Base-by-base conservation (phyloP, 768 basidiomycete genomes). In the Termitomyces sp. region DNA sequence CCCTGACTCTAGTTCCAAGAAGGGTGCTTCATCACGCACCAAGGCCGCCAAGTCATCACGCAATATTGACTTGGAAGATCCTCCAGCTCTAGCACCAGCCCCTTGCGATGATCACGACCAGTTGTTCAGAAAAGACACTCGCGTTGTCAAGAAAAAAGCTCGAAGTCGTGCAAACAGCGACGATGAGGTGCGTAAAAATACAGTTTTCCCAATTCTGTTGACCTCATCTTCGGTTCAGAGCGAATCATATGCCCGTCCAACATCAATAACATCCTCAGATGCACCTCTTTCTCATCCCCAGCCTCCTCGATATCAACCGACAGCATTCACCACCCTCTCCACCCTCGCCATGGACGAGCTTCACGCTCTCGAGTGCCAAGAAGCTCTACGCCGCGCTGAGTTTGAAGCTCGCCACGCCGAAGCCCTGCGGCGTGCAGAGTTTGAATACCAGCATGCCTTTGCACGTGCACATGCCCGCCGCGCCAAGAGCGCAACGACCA, bases 271-370 rank as follows among this genome's bases (percentile, higher is more conserved):
- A n/a, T 70, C 78, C 43, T 76, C 77, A 60, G 80, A 81, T 52
- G 32, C 65, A 17, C 70, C 74, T 28, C 70, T 74, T 45, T 63
- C 73, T 8, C 70, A 74, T 14, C 6, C 72, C 73, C 24, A 64
- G 56, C 48, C 63, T 49, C 62, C 19, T 37, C 53, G 12, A 0
- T 32, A 67, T 45, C 64, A 65, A 43, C 37, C 60, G 11, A 71
- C 82, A 34, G 77, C 87, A 2, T 83, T 90, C 62, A 80, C 81
- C n/a, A 77, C 87, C 1, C 69, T 90, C 19, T 87, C 87, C 44
- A 86, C 74, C 30, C 74, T 88, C 19, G 93, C 94, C 2, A 87
- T 95, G 72, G 92, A 92, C 55, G 92, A 97, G 66, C 79, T 98
- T 8, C 87, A 90, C 63, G 85, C 87, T 61, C 84, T 98, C 30